Percentiles rank a stretch among this genome's conserved stretches.
Conservation (phyloP, 495 filamentous ascomycete species). For the Penicillium tannophilum region DNA sequence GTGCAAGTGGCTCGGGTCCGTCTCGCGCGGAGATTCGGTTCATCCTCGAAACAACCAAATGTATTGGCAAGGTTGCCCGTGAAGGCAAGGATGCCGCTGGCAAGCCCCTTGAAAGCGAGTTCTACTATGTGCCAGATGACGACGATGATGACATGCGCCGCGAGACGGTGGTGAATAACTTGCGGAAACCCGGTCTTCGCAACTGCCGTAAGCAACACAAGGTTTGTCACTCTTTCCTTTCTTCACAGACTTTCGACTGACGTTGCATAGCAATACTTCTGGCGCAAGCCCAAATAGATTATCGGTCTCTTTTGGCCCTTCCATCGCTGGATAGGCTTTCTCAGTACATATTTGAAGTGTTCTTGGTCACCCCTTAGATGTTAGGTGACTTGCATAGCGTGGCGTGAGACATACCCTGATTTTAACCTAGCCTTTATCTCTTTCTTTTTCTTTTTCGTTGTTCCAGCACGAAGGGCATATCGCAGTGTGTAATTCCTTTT, state of each 20-base stretch:
- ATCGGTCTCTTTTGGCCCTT: constrained; percentile 8
- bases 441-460: constrained; percentile 4
- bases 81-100: constrained; percentile 97
- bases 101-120: constrained; percentile 91
- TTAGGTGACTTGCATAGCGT: constrained; percentile 49
- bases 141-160: constrained; percentile 79
- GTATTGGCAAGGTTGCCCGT: constrained; percentile 83
- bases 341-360: constrained; percentile 48
- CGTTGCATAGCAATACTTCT: constrained; percentile 81
- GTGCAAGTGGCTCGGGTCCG: constrained; percentile 47
- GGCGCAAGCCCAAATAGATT: constrained; percentile 73
- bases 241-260: constrained; percentile 11
- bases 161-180: constrained; percentile 78
- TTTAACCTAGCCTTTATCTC: constrained; percentile 21
- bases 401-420: constrained; percentile 54
- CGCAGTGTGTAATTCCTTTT: constrained; percentile 14
- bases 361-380: constrained; percentile 29
- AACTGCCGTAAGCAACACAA: constrained; percentile 94
- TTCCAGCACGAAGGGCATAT: constrained; percentile 36
- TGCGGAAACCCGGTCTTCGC: constrained; percentile 84
- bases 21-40: constrained; percentile 63
- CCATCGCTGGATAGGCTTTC: constrained; percentile 24
- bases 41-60: constrained; percentile 70
- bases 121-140: constrained; percentile 93
- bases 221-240: constrained; percentile 52